Conservation (phyloP, 257 asterid genomes). For the Capsicum pubescens region DNA sequence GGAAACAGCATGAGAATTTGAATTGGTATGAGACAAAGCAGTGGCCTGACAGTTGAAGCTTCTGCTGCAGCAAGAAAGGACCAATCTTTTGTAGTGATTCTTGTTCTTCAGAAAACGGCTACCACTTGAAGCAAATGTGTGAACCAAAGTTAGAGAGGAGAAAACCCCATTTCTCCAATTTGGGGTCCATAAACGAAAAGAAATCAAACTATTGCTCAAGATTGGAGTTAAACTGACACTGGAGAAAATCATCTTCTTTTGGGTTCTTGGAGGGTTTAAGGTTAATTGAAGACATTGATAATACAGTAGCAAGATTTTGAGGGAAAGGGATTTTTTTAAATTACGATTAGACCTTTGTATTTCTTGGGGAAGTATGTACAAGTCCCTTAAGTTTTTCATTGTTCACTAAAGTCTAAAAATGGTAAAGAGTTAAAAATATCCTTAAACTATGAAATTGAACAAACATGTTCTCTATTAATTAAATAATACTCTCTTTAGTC, state of each 20-base stretch:
- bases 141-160: conserved; percentile 41
- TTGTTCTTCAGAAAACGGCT: conserved; percentile 33
- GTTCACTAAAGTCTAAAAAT: neutral
- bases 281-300: neutral
- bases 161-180: conserved; percentile 43
- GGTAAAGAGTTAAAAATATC: too few species aligned
- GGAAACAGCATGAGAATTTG: conserved; percentile 40
- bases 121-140: conserved; percentile 42
- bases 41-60: conserved; percentile 47
- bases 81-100: conserved; percentile 41
- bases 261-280: conserved; percentile 34
- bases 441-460: too few species aligned
- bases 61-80: conserved; percentile 37
- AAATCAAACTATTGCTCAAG: conserved; percentile 37
- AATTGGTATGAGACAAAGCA: conserved; percentile 46
- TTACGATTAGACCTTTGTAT: neutral
- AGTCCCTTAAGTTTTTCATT: neutral
- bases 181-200: conserved; percentile 49
- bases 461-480: neutral
- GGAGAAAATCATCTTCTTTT: conserved; percentile 41
- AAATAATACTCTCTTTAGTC: neutral
- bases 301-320: neutral
- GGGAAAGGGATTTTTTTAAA: neutral
- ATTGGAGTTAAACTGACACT: conserved; percentile 44
- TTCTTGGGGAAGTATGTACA: neutral